Evolutionary conservation across 2,329 filamentous ascomycete species (phyloP).

Genomic region (Triangularia setosa): DNA sequence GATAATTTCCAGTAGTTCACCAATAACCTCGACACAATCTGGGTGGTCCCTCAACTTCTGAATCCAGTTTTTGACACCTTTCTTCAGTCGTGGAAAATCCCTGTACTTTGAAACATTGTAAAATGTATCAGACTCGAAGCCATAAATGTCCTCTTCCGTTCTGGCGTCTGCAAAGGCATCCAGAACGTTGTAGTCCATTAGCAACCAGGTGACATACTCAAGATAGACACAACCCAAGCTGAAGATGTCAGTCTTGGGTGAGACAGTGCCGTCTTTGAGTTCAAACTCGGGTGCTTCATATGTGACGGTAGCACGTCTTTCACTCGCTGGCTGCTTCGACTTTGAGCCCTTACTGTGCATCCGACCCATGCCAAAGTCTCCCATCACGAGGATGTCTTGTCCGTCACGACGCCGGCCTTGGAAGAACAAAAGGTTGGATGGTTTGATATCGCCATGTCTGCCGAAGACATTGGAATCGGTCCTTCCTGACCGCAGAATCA

Average conservation of each 20-base stretch:
- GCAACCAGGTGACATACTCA: conserved; percentile 35
- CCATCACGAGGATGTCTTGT: not conserved
- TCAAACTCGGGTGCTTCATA: not conserved
- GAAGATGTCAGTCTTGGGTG: conserved; percentile 33
- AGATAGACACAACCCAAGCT: conserved; percentile 35
- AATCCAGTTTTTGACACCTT: conserved; percentile 19
- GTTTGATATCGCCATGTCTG: conserved; percentile 18
- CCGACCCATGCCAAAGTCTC: conserved; percentile 7
- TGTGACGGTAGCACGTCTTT: not conserved
- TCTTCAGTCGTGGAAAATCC: conserved; percentile 11
- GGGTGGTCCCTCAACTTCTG: conserved; percentile 5
- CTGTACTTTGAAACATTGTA: conserved; percentile 15
- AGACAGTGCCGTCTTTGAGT: not conserved
- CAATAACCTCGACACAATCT: conserved; percentile 14
- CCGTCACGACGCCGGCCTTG: not conserved
- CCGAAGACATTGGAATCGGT: conserved; percentile 3
- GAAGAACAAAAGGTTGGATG: conserved; percentile 13
- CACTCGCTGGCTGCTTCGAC: not conserved
- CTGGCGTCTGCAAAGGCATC: conserved; percentile 14
- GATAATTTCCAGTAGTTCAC: conserved; percentile 20
- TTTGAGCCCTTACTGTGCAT: not conserved
- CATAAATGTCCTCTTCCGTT: conserved; percentile 7
- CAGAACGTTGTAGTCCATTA: conserved; percentile 25
- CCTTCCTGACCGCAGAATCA: not conserved
- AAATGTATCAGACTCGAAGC: conserved; percentile 21